phyloP scores from a whole-genome alignment of 139 green algal species.

The Volvox reticuliferus region DNA sequence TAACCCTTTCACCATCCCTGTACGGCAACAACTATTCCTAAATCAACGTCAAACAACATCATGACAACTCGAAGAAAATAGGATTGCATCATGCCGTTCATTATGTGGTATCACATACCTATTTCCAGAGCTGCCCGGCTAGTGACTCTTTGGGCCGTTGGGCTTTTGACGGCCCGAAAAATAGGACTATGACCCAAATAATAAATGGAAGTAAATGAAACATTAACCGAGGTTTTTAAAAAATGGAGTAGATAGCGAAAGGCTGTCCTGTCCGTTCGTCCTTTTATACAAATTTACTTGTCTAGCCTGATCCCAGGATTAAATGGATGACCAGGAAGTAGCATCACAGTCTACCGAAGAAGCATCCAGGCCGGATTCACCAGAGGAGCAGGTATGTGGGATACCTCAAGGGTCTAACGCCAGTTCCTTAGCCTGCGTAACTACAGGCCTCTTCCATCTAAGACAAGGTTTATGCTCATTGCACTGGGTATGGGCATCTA shows the following conservation, averaged over 20 bases:
- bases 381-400: not conserved
- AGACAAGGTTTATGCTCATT: not conserved
- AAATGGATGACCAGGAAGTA: not conserved
- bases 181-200: too few relatives aligned
- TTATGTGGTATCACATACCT: too few relatives aligned
- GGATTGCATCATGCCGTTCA: too few relatives aligned
- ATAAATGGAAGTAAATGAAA: too few relatives aligned
- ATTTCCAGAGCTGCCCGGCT: too few relatives aligned
- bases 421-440: not conserved
- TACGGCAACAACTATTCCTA: too few relatives aligned
- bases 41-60: too few relatives aligned
- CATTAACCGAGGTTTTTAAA: not conserved
- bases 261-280: conserved; percentile 1
- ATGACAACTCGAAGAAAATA: too few relatives aligned
- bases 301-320: not conserved
- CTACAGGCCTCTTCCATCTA: not conserved
- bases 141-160: too few relatives aligned
- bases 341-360: not conserved
- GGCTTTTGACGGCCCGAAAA: too few relatives aligned
- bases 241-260: not conserved
- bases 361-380: not conserved
- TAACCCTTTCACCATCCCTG: too few relatives aligned
- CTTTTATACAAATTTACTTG: not conserved
- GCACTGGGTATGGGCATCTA: not conserved
- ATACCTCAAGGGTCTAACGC: not conserved